These are phyloP conservation scores for Lablab purpureus DNA, from an alignment of 306 rosid species.

Conservation along the genomic window DNA sequence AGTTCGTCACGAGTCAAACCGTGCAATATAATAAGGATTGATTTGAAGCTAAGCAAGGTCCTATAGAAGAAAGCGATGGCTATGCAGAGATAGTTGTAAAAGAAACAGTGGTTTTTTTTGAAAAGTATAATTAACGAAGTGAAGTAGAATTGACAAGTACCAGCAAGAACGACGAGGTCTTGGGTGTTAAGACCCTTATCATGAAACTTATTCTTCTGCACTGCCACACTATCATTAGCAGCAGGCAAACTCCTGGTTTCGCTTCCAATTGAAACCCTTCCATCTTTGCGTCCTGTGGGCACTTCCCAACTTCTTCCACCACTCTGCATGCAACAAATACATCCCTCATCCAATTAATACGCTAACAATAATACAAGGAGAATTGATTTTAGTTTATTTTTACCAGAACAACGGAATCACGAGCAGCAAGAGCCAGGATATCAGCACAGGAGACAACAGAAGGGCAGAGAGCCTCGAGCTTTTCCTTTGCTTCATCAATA, in stretches of 20 bases:
- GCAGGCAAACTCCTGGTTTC: slow-evolving; percentile 25
- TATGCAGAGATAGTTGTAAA: no score
- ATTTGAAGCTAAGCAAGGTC: no score
- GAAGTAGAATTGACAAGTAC: no score
- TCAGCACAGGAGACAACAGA: slow-evolving; percentile 47
- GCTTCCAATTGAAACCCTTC: slow-evolving; percentile 32
- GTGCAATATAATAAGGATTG: no score
- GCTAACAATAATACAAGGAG: no score
- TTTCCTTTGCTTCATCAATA: slow-evolving; percentile 39
- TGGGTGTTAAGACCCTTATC: slow-evolving; percentile 49
- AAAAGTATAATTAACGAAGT: no score
- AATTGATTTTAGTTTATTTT: no score
- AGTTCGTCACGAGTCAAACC: no score
- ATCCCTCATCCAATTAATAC: no score
- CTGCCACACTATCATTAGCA: slow-evolving; percentile 36
- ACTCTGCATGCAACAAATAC: slow-evolving; percentile 32
- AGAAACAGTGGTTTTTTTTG: no score
- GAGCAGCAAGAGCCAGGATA: slow-evolving; percentile 41
- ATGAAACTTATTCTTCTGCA: slow-evolving; percentile 37
- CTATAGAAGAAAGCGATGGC: no score
- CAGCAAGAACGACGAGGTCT: slow-evolving; percentile 59
- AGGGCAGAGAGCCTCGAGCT: slow-evolving; percentile 41
- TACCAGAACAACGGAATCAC: slow-evolving; percentile 40
- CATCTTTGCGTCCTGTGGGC: slow-evolving; percentile 40
- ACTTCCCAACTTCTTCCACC: slow-evolving; percentile 39